These are phyloP conservation scores for Plasmodium chabaudi DNA, from an alignment of 169 alveolate genomes.

Conservation along the genomic window DNA sequence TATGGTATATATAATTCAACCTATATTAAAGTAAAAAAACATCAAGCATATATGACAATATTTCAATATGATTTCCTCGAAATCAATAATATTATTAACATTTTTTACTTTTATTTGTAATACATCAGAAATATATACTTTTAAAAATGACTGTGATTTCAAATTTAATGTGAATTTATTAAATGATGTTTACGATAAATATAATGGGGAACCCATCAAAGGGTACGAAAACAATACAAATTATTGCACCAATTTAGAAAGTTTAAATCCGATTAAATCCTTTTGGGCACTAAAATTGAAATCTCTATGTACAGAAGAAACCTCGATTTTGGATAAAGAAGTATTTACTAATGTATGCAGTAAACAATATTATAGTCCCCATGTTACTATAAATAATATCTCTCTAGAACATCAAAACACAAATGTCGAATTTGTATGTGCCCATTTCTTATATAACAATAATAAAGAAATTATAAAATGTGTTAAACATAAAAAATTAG, in stretches of 20 bases:
- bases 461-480: slow-evolving; percentile 69
- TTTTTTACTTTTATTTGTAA: slow-evolving; percentile 12
- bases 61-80: slow-evolving; percentile 25
- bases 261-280: slow-evolving; percentile 31
- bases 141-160: slow-evolving; percentile 40
- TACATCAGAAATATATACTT: slow-evolving; percentile 5
- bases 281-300: slow-evolving; percentile 68
- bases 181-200: slow-evolving; percentile 45
- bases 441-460: slow-evolving; percentile 74
- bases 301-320: slow-evolving; percentile 69
- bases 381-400: slow-evolving; percentile 30
- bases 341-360: slow-evolving; percentile 64
- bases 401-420: slow-evolving; percentile 11
- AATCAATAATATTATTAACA: slow-evolving; percentile 2
- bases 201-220: slow-evolving; percentile 20
- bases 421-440: slow-evolving; percentile 69
- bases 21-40: no score
- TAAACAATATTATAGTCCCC: slow-evolving; percentile 24
- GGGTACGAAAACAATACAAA: slow-evolving; percentile 12
- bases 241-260: slow-evolving; percentile 53
- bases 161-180: slow-evolving; percentile 15
- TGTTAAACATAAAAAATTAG: slow-evolving; percentile 32
- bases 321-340: slow-evolving; percentile 65
- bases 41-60: neutral
- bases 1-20: no score